Percentiles rank a stretch among this genome's conserved stretches.
Conservation (phyloP, 2,329 filamentous ascomycete genomes). For the Fonsecaea nubica region DNA sequence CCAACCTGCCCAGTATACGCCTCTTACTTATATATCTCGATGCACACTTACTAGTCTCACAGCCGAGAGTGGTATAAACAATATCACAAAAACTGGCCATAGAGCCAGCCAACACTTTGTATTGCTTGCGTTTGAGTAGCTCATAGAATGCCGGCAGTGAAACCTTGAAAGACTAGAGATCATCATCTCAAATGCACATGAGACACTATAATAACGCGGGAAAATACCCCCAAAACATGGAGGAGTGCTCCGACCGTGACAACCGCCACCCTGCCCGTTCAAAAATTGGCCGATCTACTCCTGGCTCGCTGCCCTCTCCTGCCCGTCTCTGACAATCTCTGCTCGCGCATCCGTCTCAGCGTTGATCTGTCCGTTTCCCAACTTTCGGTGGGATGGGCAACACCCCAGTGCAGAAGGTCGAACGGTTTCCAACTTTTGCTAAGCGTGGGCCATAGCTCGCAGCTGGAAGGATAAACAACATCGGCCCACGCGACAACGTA, state of each 20-base stretch:
- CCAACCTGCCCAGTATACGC: too few species aligned
- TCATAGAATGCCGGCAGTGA: background rate
- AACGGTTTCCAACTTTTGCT: background rate
- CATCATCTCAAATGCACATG: background rate
- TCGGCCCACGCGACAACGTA: conserved; percentile 20
- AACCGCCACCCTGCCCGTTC: background rate
- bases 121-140: background rate
- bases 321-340: conserved; percentile 1
- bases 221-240: background rate
- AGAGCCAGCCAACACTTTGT: background rate
- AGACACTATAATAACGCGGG: background rate
- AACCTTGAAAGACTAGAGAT: background rate
- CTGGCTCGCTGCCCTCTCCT: background rate
- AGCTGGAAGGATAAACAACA: conserved; percentile 12
- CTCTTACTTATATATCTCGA: too few species aligned
- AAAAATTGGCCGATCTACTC: background rate
- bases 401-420: conserved; percentile 8
- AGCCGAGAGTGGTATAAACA: background rate
- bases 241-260: background rate
- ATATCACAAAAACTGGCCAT: background rate
- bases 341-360: background rate
- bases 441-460: background rate
- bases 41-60: too few species aligned
- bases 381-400: background rate
- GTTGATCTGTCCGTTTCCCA: conserved; percentile 1